Base-by-base conservation (phyloP, 2,329 filamentous ascomycete species). In the Septoria linicola region DNA sequence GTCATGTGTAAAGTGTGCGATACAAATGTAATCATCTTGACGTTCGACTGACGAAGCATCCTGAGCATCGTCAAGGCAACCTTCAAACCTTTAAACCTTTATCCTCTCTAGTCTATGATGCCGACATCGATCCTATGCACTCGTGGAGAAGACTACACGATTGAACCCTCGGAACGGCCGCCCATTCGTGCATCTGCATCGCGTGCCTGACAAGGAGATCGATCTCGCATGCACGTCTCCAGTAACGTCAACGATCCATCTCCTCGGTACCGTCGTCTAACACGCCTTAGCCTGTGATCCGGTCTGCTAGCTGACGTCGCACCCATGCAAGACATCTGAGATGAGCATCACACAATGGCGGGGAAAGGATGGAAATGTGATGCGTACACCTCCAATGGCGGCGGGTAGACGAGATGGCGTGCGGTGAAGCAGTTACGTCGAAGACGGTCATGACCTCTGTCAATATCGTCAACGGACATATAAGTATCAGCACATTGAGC, bases 11-110 rank as follows among this genome's bases (percentile, higher is more conserved):
- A 27, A 3, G n/a, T 37, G 32, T 31, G 20, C 20, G 21, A 32
- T 14, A 39, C 8, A 23, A 14, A 47, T 47, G 44, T 47, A 31
- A 40, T 47, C 44, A 47, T 47, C 21, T 47, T 47, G 44, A 47
- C 44, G 44, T 47, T 23, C 20, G 10, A 25, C 21, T 39, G 44
- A 40, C 21, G 35, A 30, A 11, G 8, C 19, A 16, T 23, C 20
- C 16, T 21, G 17, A 20, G 20, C 31, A 21, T 21, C 17, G 17
- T 35, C 34, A 37, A 20, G 14, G 21, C 19, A 17, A 31, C 23
- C 16, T 5, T 17, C 14, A 39, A 39, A 32, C 43, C 39, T 27
- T 32, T 35, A n/a, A 27, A n/a, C 10, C 17, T 25, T 11, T 7
- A 17, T 19, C 3, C n/a, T 19, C 4, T 2, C 35, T 39, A 39